phyloP scores from a whole-genome alignment of 2,329 filamentous ascomycete species.

The Trichoderma atrobrunneum region DNA sequence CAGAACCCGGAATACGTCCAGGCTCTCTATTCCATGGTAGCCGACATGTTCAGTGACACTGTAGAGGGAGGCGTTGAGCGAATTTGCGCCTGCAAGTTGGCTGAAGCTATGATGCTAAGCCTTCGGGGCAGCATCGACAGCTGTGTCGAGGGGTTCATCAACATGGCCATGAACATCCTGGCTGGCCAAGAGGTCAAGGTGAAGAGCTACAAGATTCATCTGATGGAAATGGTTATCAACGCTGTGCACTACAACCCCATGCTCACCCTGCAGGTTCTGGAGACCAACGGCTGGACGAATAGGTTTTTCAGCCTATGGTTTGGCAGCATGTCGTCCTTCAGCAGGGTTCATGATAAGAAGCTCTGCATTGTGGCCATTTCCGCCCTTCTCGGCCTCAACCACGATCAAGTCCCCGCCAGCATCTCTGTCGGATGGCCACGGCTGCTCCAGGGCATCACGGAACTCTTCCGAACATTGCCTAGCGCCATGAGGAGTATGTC shows the following conservation, averaged over 20 bases:
- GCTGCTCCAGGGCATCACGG: slow-evolving; percentile 80
- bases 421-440: slow-evolving; percentile 95
- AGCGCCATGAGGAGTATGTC: slow-evolving; percentile 77
- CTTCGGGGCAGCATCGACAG: slow-evolving; percentile 84
- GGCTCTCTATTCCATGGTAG: slow-evolving; percentile 89
- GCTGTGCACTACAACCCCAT: slow-evolving; percentile 95
- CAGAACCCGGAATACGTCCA: slow-evolving; percentile 84
- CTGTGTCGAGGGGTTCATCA: slow-evolving; percentile 84
- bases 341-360: slow-evolving; percentile 97
- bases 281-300: slow-evolving; percentile 91
- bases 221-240: slow-evolving; percentile 99
- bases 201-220: slow-evolving; percentile 90
- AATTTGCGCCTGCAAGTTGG: slow-evolving; percentile 96
- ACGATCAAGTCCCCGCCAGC: slow-evolving; percentile 82
- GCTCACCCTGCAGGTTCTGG: slow-evolving; percentile 81
- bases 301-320: slow-evolving; percentile 99
- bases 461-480: slow-evolving; percentile 88
- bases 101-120: slow-evolving; percentile 95
- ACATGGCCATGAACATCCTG: slow-evolving; percentile 82
- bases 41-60: slow-evolving; percentile 88
- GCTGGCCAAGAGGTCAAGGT: slow-evolving; percentile 74
- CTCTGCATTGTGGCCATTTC: slow-evolving; percentile 93
- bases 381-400: slow-evolving; percentile 73
- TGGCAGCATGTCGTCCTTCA: slow-evolving; percentile 89
- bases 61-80: slow-evolving; percentile 92